These are phyloP conservation scores for Pharus latifolius DNA, from an alignment of 176 grass and related monocot species.

Conservation along the genomic window DNA sequence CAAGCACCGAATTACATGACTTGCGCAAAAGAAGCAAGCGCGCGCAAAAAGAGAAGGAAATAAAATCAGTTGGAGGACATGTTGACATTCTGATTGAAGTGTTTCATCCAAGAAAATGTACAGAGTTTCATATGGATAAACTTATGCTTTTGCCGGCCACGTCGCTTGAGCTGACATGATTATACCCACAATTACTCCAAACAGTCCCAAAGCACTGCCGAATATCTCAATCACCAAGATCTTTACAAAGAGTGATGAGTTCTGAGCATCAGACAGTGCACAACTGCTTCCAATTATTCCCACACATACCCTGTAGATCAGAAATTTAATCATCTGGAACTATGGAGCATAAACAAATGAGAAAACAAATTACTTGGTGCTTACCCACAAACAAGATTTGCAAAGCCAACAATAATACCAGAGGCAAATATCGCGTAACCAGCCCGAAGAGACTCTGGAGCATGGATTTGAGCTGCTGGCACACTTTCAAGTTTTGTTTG, in stretches of 20 bases:
- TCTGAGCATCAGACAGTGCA: conserved; percentile 91
- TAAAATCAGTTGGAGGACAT: conserved; percentile 1
- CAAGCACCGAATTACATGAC: conserved; percentile 3
- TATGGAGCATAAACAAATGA: neutral
- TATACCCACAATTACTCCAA: conserved; percentile 94
- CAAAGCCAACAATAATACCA: conserved; percentile 92
- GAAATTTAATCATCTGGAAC: conserved; percentile 3
- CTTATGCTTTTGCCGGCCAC: conserved; percentile 58
- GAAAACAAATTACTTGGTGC: conserved; percentile 4
- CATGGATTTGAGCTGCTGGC: conserved; percentile 51
- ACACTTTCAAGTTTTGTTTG: conserved; percentile 98
- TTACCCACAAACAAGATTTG: conserved; percentile 93
- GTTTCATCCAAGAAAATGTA: conserved; percentile 35
- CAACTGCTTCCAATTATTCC: conserved; percentile 99
- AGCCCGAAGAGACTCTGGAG: conserved; percentile 79
- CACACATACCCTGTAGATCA: conserved; percentile 59
- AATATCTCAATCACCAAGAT: conserved; percentile 98
- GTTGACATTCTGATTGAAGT: neutral
- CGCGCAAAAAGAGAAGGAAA: neutral
- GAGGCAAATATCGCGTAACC: conserved; percentile 96
- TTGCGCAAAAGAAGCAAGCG: conserved; percentile 13
- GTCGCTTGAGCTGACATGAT: conserved; percentile 98
- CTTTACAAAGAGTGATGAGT: conserved; percentile 93
- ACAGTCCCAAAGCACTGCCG: conserved; percentile 89
- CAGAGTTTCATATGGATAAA: neutral